These are phyloP conservation scores for Cercis canadensis DNA, from an alignment of 306 rosid genomes.

Conservation along the genomic window DNA sequence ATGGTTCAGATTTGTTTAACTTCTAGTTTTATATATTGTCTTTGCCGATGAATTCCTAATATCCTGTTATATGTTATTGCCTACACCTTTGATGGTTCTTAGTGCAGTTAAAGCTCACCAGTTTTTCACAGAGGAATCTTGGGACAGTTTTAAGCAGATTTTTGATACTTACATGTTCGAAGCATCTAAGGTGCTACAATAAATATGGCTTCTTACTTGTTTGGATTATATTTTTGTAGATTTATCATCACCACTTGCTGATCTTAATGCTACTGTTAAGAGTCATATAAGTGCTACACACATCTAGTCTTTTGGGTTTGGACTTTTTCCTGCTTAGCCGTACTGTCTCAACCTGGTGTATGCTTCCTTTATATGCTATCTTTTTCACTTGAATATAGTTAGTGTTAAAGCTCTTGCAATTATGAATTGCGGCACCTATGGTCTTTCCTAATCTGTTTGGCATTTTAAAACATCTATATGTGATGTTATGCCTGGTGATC, in stretches of 20 bases:
- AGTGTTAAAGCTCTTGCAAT: not conserved
- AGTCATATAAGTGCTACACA: not conserved
- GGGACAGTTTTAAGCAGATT: constrained; percentile 91
- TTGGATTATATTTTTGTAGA: constrained; percentile 15
- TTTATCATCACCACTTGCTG: not conserved
- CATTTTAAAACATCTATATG: not conserved
- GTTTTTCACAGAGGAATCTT: constrained; percentile 91
- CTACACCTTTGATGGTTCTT: constrained; percentile 54
- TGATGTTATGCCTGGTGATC: not conserved
- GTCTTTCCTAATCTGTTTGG: not conserved
- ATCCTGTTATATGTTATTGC: constrained; percentile 50
- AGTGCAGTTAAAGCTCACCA: constrained; percentile 98
- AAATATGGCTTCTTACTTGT: constrained; percentile 2
- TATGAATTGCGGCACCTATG: not conserved
- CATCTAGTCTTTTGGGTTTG: not conserved
- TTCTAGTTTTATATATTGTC: not conserved
- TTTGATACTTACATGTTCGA: constrained; percentile 87
- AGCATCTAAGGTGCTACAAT: constrained; percentile 83
- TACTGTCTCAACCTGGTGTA: not conserved
- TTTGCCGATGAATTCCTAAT: constrained; percentile 36
- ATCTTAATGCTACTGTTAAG: not conserved
- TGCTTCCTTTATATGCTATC: not conserved
- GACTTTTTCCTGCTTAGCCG: not conserved
- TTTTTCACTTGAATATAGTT: not conserved
- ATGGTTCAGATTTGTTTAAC: constrained; percentile 17